Evolutionary conservation across 202 grass and related monocot genomes (phyloP).

Genomic region (Setaria italica): DNA sequence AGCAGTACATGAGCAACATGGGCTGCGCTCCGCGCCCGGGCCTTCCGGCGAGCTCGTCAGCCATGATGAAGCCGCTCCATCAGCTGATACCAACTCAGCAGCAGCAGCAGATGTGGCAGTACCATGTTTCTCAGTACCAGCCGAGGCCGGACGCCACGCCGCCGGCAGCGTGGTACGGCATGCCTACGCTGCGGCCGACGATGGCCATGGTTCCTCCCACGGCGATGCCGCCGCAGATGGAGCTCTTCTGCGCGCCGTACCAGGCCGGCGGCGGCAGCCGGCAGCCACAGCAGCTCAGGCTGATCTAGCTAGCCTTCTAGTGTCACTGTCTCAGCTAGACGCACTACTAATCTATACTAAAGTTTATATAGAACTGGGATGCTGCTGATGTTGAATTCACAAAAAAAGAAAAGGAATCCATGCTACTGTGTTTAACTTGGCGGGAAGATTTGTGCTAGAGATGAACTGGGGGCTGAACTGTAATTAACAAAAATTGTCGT

Average conservation of each 20-base stretch:
- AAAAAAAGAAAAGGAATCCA: neutral
- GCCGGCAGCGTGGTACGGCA: constrained; percentile 31
- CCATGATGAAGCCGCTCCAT: constrained; percentile 47
- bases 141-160: neutral
- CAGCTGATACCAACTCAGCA: constrained; percentile 35
- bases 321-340: neutral
- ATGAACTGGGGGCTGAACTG: neutral
- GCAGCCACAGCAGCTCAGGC: constrained; percentile 51
- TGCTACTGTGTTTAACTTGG: constrained; percentile 12
- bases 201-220: constrained; percentile 35
- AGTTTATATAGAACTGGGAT: neutral
- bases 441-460: neutral
- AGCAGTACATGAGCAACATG: constrained; percentile 49
- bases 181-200: constrained; percentile 18
- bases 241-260: constrained; percentile 59
- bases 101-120: constrained; percentile 59
- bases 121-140: constrained; percentile 54
- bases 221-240: constrained; percentile 44
- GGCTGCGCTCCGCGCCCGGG: constrained; percentile 34
- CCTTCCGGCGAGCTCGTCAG: constrained; percentile 8
- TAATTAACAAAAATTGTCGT: constrained; percentile 35
- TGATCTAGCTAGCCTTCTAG: constrained; percentile 36
- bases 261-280: constrained; percentile 36
- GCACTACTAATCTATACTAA: neutral
- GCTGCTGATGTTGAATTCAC: neutral